Conservation (phyloP, 129 eudicot species). For the Chrysanthemum makinoi region DNA sequence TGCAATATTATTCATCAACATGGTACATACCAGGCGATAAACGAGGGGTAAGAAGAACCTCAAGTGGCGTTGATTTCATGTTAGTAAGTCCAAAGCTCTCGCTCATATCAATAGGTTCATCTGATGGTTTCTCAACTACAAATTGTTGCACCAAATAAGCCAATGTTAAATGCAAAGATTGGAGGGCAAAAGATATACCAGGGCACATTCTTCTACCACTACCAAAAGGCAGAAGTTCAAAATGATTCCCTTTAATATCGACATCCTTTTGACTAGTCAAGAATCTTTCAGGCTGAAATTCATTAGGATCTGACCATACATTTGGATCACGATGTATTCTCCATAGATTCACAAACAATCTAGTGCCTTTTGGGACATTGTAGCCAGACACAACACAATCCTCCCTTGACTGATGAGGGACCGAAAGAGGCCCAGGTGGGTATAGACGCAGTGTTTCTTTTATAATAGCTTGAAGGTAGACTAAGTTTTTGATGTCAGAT, state of each 20-base stretch:
- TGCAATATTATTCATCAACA: neutral
- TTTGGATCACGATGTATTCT: constrained; percentile 28
- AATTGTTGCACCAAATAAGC: constrained; percentile 30
- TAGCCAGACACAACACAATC: constrained; percentile 41
- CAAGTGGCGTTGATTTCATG: constrained; percentile 30
- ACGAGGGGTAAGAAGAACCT: constrained; percentile 30
- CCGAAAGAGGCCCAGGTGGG: constrained; percentile 35
- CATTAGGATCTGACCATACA: constrained; percentile 27
- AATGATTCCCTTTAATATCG: constrained; percentile 24
- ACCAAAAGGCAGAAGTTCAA: constrained; percentile 34
- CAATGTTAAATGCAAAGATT: constrained; percentile 16
- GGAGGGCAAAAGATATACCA: constrained; percentile 27
- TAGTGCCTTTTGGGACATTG: constrained; percentile 36
- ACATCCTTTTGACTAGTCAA: constrained; percentile 26
- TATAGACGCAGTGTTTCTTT: constrained; percentile 38
- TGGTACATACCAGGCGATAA: constrained; percentile 9
- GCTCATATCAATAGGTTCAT: constrained; percentile 28
- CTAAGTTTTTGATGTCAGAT: constrained; percentile 38
- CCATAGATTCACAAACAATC: constrained; percentile 33
- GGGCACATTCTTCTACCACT: constrained; percentile 42
- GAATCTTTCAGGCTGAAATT: constrained; percentile 36
- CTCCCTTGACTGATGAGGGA: constrained; percentile 28
- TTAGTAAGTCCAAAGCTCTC: constrained; percentile 23
- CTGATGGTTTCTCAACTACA: neutral
- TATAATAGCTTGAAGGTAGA: constrained; percentile 35